These are phyloP conservation scores for Ganoderma leucocontextum DNA, from an alignment of 1,284 basidiomycete species.

Conservation along the genomic window DNA sequence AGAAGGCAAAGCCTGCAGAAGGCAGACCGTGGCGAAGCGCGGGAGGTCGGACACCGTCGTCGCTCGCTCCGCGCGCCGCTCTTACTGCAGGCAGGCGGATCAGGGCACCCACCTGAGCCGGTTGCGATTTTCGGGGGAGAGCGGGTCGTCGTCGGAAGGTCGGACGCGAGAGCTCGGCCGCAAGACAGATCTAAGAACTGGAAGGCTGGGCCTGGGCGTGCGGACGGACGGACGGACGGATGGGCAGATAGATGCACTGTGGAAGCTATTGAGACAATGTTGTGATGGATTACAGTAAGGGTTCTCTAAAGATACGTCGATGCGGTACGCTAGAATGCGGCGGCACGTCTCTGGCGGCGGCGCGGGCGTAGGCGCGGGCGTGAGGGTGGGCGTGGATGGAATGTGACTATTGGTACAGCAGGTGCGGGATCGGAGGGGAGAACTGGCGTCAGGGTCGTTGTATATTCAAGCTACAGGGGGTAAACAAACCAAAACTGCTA, in stretches of 20 bases:
- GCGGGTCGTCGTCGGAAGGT: background rate
- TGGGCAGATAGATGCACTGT: background rate
- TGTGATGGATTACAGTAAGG: conserved; percentile 20
- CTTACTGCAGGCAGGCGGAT: background rate
- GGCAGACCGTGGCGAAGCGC: background rate
- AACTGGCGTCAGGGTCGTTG: background rate
- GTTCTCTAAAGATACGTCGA: conserved; percentile 16
- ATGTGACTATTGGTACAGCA: conserved; percentile 27
- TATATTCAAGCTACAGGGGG: conserved; percentile 10
- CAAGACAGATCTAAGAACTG: background rate
- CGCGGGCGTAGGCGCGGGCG: background rate
- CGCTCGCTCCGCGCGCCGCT: background rate
- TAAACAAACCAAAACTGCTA: background rate
- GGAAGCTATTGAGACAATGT: conserved; percentile 13
- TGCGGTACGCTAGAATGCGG: conserved; percentile 14
- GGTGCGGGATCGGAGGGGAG: background rate
- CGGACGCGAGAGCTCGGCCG: background rate
- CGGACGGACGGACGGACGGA: background rate
- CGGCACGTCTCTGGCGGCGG: conserved; percentile 8
- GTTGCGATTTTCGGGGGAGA: background rate
- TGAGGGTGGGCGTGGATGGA: background rate
- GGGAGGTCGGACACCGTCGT: background rate
- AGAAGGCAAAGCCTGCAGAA: conserved; percentile 10
- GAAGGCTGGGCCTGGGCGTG: background rate
- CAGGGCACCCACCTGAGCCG: background rate